Percentiles rank a stretch among this genome's conserved stretches.
These are phyloP conservation scores for Phytopythium helicoides DNA, from an alignment of 352 stramenopile species.

Conservation along the genomic window DNA sequence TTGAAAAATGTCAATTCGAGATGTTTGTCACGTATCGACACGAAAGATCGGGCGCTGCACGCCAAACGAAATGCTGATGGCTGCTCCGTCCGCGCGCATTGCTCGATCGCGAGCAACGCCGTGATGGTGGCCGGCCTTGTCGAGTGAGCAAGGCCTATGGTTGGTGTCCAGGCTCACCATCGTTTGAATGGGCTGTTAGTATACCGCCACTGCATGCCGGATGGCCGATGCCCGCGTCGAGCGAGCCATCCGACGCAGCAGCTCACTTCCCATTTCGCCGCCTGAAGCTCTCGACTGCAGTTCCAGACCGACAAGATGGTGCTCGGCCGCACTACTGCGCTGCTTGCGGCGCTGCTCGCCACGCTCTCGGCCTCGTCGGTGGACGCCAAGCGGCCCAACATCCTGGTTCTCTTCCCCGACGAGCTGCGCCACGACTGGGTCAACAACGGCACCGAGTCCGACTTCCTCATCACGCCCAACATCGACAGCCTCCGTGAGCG, in stretches of 20 bases:
- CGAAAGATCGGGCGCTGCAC: too few relatives aligned
- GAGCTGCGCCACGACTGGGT: slow-evolving; percentile 32
- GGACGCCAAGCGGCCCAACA: slow-evolving; percentile 18
- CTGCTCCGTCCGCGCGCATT: too few relatives aligned
- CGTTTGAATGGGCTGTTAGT: too few relatives aligned
- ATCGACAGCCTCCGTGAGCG: slow-evolving; percentile 29
- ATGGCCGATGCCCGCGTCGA: too few relatives aligned
- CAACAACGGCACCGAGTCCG: slow-evolving; percentile 27
- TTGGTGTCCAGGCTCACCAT: too few relatives aligned
- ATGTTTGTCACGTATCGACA: too few relatives aligned
- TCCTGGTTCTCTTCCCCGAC: slow-evolving; percentile 33
- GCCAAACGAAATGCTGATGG: too few relatives aligned
- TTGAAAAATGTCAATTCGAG: too few relatives aligned
- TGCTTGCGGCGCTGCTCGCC: not conserved
- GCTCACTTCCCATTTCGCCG: not conserved
- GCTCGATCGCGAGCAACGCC: too few relatives aligned
- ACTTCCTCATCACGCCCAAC: slow-evolving; percentile 29
- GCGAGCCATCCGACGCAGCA: not conserved
- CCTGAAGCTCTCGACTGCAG: not conserved
- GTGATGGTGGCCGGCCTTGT: too few relatives aligned
- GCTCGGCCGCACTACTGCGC: not conserved
- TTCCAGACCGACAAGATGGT: not conserved
- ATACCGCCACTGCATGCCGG: too few relatives aligned
- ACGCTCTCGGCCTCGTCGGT: not conserved
- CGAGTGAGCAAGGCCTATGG: too few relatives aligned